Percentiles rank a stretch among this genome's conserved stretches.
phyloP scores from a whole-genome alignment of 108 stramenopile genomes.

The Skeletonema tropicum region DNA sequence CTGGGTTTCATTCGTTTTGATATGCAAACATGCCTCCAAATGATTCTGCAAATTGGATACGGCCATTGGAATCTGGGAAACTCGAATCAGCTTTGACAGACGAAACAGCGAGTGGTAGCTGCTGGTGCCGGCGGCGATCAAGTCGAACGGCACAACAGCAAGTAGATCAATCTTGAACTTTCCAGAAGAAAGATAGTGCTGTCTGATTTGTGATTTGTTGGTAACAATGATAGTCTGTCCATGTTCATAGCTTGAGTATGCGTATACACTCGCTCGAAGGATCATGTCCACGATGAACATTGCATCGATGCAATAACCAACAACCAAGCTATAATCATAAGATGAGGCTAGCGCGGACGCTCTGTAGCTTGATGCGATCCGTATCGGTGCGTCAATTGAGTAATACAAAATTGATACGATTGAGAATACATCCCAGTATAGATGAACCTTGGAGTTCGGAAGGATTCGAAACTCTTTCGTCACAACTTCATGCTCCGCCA shows the following conservation, averaged over 20 bases:
- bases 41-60: slow-evolving; percentile 39
- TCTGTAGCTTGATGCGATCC: slow-evolving; percentile 28
- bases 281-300: slow-evolving; percentile 49
- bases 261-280: slow-evolving; percentile 33
- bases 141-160: slow-evolving; percentile 45
- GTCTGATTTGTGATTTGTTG: slow-evolving; percentile 27
- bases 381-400: slow-evolving; percentile 31
- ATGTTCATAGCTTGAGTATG: slow-evolving; percentile 23
- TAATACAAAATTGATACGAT: slow-evolving; percentile 40
- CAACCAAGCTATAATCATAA: slow-evolving; percentile 28
- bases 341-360: slow-evolving; percentile 17
- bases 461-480: slow-evolving; percentile 41
- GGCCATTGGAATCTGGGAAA: slow-evolving; percentile 30
- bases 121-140: slow-evolving; percentile 26
- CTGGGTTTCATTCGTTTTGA: slow-evolving; percentile 49
- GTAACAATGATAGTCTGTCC: slow-evolving; percentile 34
- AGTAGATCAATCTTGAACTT: slow-evolving; percentile 37
- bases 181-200: slow-evolving; percentile 23
- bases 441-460: slow-evolving; percentile 40
- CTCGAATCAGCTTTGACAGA: slow-evolving; percentile 45
- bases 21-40: slow-evolving; percentile 41
- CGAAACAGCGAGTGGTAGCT: slow-evolving; percentile 37
- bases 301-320: slow-evolving; percentile 41
- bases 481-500: slow-evolving; percentile 32
- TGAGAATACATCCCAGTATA: slow-evolving; percentile 47